A percentile compares a stretch with the other conserved stretches of the same genome.
These are phyloP conservation scores for Candida germanica DNA, from an alignment of 805 yeast genomes.

Conservation along the genomic window DNA sequence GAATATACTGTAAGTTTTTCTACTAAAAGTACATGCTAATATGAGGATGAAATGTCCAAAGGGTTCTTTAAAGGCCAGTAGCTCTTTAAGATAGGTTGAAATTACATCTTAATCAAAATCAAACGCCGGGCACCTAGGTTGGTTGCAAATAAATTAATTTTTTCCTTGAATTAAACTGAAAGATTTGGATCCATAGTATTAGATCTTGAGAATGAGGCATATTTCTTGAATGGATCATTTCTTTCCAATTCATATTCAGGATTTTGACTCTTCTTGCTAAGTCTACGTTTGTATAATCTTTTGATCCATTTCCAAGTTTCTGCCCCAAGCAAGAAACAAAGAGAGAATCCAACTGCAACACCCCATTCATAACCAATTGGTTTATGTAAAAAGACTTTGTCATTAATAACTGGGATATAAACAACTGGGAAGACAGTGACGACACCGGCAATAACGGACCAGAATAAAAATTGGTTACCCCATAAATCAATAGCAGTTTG, in stretches of 20 bases:
- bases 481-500: conserved; percentile 34
- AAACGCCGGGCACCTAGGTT: no score
- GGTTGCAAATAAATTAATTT: background rate
- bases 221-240: conserved; percentile 38
- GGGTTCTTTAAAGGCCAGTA: conserved; percentile 1
- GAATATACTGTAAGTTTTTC: no score
- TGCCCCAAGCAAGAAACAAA: conserved; percentile 29
- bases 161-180: background rate
- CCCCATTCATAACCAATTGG: conserved; percentile 42
- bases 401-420: conserved; percentile 39
- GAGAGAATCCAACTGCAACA: conserved; percentile 29
- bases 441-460: conserved; percentile 36
- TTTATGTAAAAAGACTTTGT: conserved; percentile 37
- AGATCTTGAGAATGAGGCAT: conserved; percentile 38
- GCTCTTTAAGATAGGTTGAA: background rate
- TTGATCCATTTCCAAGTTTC: conserved; percentile 42
- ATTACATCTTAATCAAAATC: no score
- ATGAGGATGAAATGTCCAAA: background rate
- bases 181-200: conserved; percentile 27
- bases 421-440: conserved; percentile 38
- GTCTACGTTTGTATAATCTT: conserved; percentile 27
- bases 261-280: conserved; percentile 15
- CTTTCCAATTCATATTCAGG: conserved; percentile 41
- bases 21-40: no score
- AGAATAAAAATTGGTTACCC: conserved; percentile 35